Base-by-base conservation (phyloP, 148 eudicot species). In the Agrostemma githago region DNA sequence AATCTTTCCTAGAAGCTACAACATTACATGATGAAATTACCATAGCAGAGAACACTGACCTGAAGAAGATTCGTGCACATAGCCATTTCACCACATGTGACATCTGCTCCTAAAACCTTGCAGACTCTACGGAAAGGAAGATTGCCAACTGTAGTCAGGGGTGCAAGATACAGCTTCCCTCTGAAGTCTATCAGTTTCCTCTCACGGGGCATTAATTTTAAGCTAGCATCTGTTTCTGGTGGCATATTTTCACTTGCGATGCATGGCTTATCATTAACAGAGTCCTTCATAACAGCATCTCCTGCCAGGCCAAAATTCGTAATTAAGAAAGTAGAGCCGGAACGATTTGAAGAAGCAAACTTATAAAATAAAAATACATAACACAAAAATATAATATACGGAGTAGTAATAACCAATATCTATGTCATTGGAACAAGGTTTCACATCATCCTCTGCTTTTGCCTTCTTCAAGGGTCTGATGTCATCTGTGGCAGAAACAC, bases 1-100 rank as follows among this genome's bases (percentile, higher is more conserved):
- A 10, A 51, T 11, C 41, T 37, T n/a, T 40, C 26, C 38, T 9
- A 40, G 8, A 40, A 37, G 57, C 16, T 17, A 68, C 8, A 58
- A 8, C 77, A 48, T 10, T 4, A 38, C 4, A 1, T 41, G 26
- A 17, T 10, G 42, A 16, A 53, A 75, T 64, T 4, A 8, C 1
- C 26, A 46, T 34, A 21, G 60, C 63, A 71, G 44, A 54, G 14
- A 20, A 40, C 21, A 80, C 79, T 17, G 59, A 92, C 99, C 99
- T 95, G 97, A 81, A 96, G 86, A 63, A 96, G 94, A 86, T 90
- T 96, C 76, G 96, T 90, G 85, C 99, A 96, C 99, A 96, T 96
- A 53, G 99, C 99, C 99, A 96, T 96, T 84, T 96, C 99, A 77
- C 99, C 97, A 78, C 99, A 96, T 39, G 99, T 96, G 43, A 96